Percentiles rank a stretch among this genome's conserved stretches.
Conservation (phyloP, 441 rosid genomes). For the Eutrema salsugineum region DNA sequence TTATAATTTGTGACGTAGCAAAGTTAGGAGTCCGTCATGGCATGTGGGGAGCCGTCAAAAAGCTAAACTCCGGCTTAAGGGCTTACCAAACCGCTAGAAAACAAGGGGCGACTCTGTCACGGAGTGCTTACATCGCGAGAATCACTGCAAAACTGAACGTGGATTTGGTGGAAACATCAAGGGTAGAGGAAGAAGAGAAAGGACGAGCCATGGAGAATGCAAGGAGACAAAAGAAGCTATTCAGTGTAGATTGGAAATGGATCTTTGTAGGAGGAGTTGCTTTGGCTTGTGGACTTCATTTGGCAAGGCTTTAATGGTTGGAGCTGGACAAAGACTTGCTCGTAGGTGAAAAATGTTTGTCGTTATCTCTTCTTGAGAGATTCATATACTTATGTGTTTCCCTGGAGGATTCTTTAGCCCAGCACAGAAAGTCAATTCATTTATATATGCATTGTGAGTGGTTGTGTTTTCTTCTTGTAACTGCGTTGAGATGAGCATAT, state of each 20-base stretch:
- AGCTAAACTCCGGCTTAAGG: constrained; percentile 76
- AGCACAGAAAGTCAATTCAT: background rate
- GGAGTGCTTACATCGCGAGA: constrained; percentile 67
- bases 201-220: constrained; percentile 8
- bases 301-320: constrained; percentile 71
- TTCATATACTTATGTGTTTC: background rate
- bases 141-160: constrained; percentile 58
- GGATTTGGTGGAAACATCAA: constrained; percentile 38
- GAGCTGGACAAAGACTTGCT: constrained; percentile 79
- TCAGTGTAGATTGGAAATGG: constrained; percentile 78
- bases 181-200: constrained; percentile 49
- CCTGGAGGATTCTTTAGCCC: background rate
- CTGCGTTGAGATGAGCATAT: background rate
- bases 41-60: constrained; percentile 96
- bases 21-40: constrained; percentile 93
- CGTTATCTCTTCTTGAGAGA: background rate
- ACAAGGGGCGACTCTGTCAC: constrained; percentile 52
- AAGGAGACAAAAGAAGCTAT: constrained; percentile 15
- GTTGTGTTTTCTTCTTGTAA: background rate
- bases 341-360: constrained; percentile 51
- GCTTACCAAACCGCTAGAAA: constrained; percentile 74
- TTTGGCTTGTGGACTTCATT: constrained; percentile 69
- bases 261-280: constrained; percentile 77
- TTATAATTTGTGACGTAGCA: no score
- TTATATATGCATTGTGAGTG: background rate